Percentiles rank a stretch among this genome's conserved stretches.
These are phyloP conservation scores for Casuarina glauca DNA, from an alignment of 306 rosid species.

Conservation along the genomic window DNA sequence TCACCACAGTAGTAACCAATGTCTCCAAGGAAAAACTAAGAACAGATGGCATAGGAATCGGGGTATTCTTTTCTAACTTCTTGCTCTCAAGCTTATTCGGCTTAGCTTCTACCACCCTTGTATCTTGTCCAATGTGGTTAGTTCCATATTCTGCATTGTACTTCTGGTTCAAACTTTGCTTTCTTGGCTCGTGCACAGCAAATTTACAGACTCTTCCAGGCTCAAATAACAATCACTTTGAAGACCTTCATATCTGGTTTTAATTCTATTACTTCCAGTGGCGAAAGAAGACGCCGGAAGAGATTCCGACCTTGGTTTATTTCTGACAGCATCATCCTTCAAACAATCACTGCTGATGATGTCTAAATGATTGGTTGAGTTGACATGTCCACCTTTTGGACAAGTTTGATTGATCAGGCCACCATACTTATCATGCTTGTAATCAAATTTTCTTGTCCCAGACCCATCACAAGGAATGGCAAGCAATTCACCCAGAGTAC, in stretches of 20 bases:
- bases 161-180: conserved; percentile 28
- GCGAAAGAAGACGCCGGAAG: conserved; percentile 24
- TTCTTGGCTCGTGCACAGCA: conserved; percentile 28
- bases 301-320: conserved; percentile 10
- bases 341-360: conserved; percentile 23
- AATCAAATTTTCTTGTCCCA: conserved; percentile 30
- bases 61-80: conserved; percentile 6
- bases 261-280: conserved; percentile 30
- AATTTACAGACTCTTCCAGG: conserved; percentile 28
- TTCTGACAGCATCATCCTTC: conserved; percentile 24
- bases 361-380: conserved; percentile 15
- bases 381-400: conserved; percentile 20
- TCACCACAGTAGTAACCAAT: conserved; percentile 15
- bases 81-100: conserved; percentile 24
- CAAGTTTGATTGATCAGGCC: conserved; percentile 6
- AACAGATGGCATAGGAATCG: conserved; percentile 25
- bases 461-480: conserved; percentile 17
- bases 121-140: conserved; percentile 20
- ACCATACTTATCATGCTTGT: conserved; percentile 18
- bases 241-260: conserved; percentile 47
- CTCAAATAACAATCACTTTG: conserved; percentile 52
- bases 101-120: conserved; percentile 27
- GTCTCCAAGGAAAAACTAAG: neutral
- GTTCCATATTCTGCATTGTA: conserved; percentile 33
- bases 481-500: conserved; percentile 27